Evolutionary conservation across 108 stramenopile genomes (phyloP), one percentile per base, ranked within the genome.

Genomic region (Cyclotella cryptica): DNA sequence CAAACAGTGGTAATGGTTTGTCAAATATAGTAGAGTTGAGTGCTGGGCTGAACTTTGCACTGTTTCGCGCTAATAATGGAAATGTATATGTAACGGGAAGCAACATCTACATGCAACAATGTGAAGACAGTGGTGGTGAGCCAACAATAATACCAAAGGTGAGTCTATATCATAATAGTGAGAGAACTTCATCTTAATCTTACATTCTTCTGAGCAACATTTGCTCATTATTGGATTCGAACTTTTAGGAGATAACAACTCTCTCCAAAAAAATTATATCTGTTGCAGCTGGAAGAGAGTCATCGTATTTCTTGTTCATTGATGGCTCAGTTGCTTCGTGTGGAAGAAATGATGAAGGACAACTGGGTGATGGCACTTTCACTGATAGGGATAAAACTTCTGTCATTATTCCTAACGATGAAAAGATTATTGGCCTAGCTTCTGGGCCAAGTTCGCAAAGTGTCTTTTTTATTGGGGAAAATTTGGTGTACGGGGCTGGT

Each of bases 21-120:
- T 55, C 69, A 41, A 49, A 62, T n/a, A 71, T 81, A 22, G 39
- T 42, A 15, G 42, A 28, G 2, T 40, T 87, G 9, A 74, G 66
- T 52, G 70, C 84, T 26, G 87, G 87, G 13, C 59, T 67, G 44
- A 69, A 83, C 18, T 83, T 76, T 52, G 44, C 75, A 9, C 40
- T 83, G 27, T 58, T 75, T 29, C 53, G 69, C 26, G 44, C 72
- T 4, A 19, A 27, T 10, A 43, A 72, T 39, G 75, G 74, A 15
- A 57, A 49, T 35, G 60, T 74, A 10, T 71, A 71, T 41, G 73
- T 72, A 14, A 85, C 76, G 63, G 86, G 86, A 18, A 65, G 57
- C 26, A 78, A 78, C 43, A 72, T 46, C 10, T 81, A 83, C 43
- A 81, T 76, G 28, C 86, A 87, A 70, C 78, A 79, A 49, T 84